Evolutionary conservation across 2,329 filamentous ascomycete genomes (phyloP), one percentile per base, ranked within the genome.

Genomic region (Verruconis gallopava): DNA sequence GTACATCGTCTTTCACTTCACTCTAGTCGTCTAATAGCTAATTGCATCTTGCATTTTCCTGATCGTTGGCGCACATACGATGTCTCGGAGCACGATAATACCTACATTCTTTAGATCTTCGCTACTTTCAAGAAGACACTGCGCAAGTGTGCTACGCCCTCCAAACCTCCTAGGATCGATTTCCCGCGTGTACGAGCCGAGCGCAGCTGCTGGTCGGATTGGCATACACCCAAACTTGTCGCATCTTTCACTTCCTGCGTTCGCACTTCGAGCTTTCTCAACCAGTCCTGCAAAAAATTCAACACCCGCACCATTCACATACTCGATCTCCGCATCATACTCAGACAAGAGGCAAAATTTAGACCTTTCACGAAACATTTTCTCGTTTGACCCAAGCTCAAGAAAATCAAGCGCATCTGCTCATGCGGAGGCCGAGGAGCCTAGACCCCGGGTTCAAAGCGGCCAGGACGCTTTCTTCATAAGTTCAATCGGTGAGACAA

Each of bases 401-500:
- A 4, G 9, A 30, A 21, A 4, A 15, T 22, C 41, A n/a, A 36
- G 6, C 41, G 9, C 13, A n/a, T n/a, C n/a, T n/a, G n/a, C n/a
- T n/a, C n/a, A n/a, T n/a, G n/a, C n/a, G n/a, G n/a, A n/a, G n/a
- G n/a, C n/a, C n/a, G n/a, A n/a, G n/a, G n/a, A n/a, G n/a, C n/a
- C n/a, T n/a, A n/a, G n/a, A n/a, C n/a, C n/a, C n/a, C n/a, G n/a
- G n/a, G n/a, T n/a, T n/a, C n/a, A n/a, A n/a, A n/a, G n/a, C n/a
- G 91, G 91, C 13, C 88, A 98, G 62, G 91, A 98, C 70, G 85
- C 91, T 44, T 96, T 95, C 66, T 98, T 98, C 62, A 81, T 91
- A 52, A 62, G 81, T 55, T 76, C 79, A 18, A 68, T 95, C n/a
- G 73, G 73, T 1, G 45, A 20, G 14, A 34, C 72, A 1, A 71